Percentiles rank a stretch among this genome's conserved stretches.
phyloP scores from a whole-genome alignment of 2,329 filamentous ascomycete genomes.

The Ophiosphaerella narmari region DNA sequence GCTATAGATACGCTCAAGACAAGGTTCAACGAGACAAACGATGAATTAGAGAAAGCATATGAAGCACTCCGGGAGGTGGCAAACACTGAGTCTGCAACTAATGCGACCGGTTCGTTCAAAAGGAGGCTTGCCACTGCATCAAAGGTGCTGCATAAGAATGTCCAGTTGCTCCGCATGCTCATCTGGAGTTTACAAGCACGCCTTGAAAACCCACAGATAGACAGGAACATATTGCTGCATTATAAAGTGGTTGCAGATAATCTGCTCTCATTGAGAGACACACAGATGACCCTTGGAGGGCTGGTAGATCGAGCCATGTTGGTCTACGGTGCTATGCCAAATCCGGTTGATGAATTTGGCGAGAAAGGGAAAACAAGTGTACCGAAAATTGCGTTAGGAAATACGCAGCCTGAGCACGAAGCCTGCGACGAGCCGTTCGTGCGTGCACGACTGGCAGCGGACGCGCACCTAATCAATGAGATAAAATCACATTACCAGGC shows the following conservation, averaged over 20 bases:
- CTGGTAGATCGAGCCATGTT: constrained; percentile 32
- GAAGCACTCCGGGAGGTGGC: constrained; percentile 12
- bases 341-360: constrained; percentile 10
- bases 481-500: constrained; percentile 31
- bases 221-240: constrained; percentile 11
- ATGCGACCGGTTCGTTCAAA: constrained; percentile 18
- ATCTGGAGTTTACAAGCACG: constrained; percentile 35
- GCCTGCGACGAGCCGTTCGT: constrained; percentile 5
- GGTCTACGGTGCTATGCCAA: constrained; percentile 21
- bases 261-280: constrained; percentile 35
- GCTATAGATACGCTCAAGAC: constrained; percentile 14
- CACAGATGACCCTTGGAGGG: constrained; percentile 32
- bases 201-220: constrained; percentile 25
- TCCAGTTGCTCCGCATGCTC: constrained; percentile 33
- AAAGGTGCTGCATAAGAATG: constrained; percentile 30
- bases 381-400: too few species aligned
- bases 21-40: constrained; percentile 23
- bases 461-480: constrained; percentile 31
- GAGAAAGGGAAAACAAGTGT: neutral
- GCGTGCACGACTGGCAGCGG: constrained; percentile 17
- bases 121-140: constrained; percentile 28
- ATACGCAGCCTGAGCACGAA: neutral
- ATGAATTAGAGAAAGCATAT: constrained; percentile 23
- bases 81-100: constrained; percentile 7
- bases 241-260: constrained; percentile 30